Evolutionary conservation across 345 rosid species (phyloP), one percentile per base, ranked within the genome.

Genomic region (Hibiscus mutabilis): DNA sequence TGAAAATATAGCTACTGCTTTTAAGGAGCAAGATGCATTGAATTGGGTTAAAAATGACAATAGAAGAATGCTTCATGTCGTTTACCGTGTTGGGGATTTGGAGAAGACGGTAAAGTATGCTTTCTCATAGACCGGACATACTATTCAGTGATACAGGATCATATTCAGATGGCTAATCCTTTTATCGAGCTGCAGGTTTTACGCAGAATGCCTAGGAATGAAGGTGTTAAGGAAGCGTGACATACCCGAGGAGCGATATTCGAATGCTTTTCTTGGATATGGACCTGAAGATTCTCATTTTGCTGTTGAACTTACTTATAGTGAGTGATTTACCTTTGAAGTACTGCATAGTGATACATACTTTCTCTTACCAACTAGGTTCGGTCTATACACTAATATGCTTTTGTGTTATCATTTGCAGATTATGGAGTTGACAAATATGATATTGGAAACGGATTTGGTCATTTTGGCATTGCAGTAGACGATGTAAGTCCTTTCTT

Each of bases 1-100:
- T 31, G 77, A 49, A 47, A 85, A 90, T 78, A 79, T 87, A 49
- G 65, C 85, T 70, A 79, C 86, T 69, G 68, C 86, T 42, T 14
- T 49, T 15, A 49, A 49, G 1, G 53, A 49, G 53, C 87, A 85
- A 72, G 97, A 89, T 82, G 76, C 79, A 49, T 75, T 88, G 10
- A 82, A 79, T 11, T 87, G 86, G 86, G 86, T 82, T 1, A 87
- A 83, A 76, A 83, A 84, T 72, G 99, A 95, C 72, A 89, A 92
- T 66, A 85, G 99, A 70, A 84, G 97, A 83, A 77, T 95, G 92
- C 89, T 92, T 55, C 97, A 95, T 81, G 99, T 90, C 53, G 97
- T 95, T 78, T 95, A 95, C 75, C 99, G 99, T 5, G 99, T 95
- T 52, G 99, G 97, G 57, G 97, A 95, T 79, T 69, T 95, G 84